Conservation (phyloP, 2,329 filamentous ascomycete genomes). For the Monilinia vaccinii-corymbosi region DNA sequence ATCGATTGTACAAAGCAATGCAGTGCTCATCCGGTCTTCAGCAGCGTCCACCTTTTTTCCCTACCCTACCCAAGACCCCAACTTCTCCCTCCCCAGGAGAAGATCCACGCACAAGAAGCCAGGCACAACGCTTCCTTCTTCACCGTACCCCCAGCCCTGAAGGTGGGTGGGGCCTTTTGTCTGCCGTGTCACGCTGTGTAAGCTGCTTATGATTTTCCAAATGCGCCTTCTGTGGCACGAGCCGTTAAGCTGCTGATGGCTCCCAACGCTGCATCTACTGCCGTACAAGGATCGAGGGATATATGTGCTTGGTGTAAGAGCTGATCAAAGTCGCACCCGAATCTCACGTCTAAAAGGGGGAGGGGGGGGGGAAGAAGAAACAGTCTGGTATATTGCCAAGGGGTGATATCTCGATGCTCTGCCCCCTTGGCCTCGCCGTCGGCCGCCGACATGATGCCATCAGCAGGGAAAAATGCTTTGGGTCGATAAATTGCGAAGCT, state of each 20-base stretch:
- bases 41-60: neutral
- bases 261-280: neutral
- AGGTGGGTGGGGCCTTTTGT: slow-evolving; percentile 1
- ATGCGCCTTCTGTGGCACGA: neutral
- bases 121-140: neutral
- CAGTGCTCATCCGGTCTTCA: slow-evolving; percentile 5
- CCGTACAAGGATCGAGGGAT: neutral
- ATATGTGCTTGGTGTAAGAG: neutral
- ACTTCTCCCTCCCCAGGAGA: neutral
- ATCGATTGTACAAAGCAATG: neutral
- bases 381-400: neutral
- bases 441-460: neutral
- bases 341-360: neutral
- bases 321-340: neutral
- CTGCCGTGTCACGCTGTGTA: neutral
- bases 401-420: neutral
- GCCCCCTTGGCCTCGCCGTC: neutral
- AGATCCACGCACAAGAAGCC: neutral
- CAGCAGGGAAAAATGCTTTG: neutral
- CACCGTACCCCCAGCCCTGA: neutral
- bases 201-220: neutral
- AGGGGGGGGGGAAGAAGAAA: too few species aligned
- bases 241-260: neutral
- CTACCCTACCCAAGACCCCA: neutral
- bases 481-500: neutral